Evolutionary conservation across 495 filamentous ascomycete genomes (phyloP).

Genomic region (Aspergillus ellipticus): DNA sequence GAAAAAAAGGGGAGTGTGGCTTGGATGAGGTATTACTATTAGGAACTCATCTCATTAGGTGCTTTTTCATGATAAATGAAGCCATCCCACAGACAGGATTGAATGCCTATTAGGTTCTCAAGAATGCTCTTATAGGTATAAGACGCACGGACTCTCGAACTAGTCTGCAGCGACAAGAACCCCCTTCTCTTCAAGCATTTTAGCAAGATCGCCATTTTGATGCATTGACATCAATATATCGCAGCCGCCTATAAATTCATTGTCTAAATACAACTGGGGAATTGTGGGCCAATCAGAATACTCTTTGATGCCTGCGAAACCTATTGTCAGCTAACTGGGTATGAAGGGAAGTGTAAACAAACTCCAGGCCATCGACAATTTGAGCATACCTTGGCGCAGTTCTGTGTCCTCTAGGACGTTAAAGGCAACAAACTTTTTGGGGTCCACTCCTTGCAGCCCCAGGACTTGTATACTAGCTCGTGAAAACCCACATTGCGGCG

Average conservation of each 20-base stretch:
- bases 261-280: conserved; percentile 90
- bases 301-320: conserved; percentile 83
- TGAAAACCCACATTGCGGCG: conserved; percentile 97
- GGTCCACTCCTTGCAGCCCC: conserved; percentile 90
- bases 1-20: no score
- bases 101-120: no score
- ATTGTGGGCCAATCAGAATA: conserved; percentile 99
- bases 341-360: background rate
- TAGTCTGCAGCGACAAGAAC: conserved; percentile 62
- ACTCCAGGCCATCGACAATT: no score
- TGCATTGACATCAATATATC: conserved; percentile 98
- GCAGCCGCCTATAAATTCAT: conserved; percentile 94
- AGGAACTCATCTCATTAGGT: no score
- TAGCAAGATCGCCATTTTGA: conserved; percentile 89
- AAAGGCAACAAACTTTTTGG: conserved; percentile 92
- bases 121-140: no score
- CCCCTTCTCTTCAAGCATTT: conserved; percentile 83
- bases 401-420: conserved; percentile 93
- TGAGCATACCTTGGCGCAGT: conserved; percentile 69
- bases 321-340: background rate
- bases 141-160: no score
- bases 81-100: no score
- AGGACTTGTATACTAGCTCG: conserved; percentile 92
- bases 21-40: no score
- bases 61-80: no score